These are phyloP conservation scores for Sanghuangporus weigelae DNA, from an alignment of 1,284 basidiomycete species.

Conservation along the genomic window DNA sequence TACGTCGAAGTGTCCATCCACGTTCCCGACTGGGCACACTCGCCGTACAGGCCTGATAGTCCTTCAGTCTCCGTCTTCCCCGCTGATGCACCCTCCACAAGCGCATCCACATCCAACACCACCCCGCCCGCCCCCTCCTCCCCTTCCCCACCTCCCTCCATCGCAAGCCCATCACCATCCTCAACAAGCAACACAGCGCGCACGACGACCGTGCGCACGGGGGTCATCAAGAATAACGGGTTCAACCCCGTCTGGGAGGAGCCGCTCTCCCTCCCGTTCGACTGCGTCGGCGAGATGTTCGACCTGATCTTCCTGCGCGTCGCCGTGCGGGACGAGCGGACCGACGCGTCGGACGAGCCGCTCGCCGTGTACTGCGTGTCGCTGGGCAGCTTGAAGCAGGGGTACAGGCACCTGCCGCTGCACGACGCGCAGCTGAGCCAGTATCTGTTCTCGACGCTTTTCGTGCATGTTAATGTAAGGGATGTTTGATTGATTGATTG, in stretches of 20 bases:
- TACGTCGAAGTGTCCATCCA: constrained; percentile 77
- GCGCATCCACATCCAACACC: constrained; percentile 25
- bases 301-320: constrained; percentile 83
- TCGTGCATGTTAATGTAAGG: constrained; percentile 56
- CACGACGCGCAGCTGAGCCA: constrained; percentile 80
- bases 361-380: constrained; percentile 69
- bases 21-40: constrained; percentile 64
- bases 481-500: constrained; percentile 23
- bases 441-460: constrained; percentile 85
- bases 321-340: constrained; percentile 58
- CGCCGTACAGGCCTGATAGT: constrained; percentile 28
- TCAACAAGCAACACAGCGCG: constrained; percentile 25
- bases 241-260: constrained; percentile 91
- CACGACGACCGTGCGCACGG: constrained; percentile 40
- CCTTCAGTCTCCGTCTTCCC: constrained; percentile 11
- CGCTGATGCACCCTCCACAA: constrained; percentile 21
- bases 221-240: constrained; percentile 74
- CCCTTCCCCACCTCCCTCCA: constrained; percentile 21
- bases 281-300: constrained; percentile 69
- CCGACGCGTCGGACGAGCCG: constrained; percentile 45
- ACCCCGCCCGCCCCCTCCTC: not conserved
- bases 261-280: constrained; percentile 62
- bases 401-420: constrained; percentile 83
- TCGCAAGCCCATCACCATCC: constrained; percentile 27
- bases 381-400: constrained; percentile 62